A percentile compares a stretch with the other conserved stretches of the same genome.
Conservation (phyloP, 768 basidiomycete genomes). For the Mycena pura region DNA sequence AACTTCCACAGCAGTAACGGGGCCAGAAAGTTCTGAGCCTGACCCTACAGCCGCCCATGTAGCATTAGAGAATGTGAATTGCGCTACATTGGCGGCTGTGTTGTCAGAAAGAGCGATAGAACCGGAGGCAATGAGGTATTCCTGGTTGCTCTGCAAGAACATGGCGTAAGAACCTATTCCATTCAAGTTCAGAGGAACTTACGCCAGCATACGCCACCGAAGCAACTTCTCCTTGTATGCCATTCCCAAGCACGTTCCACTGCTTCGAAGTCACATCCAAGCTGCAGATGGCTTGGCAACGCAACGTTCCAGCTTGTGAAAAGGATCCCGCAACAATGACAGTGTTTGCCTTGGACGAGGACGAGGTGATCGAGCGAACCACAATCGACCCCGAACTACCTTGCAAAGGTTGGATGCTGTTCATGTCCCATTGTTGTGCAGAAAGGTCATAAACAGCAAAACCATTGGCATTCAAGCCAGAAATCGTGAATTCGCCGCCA, state of each 20-base stretch:
- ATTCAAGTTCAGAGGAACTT: slow-evolving; percentile 42
- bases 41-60: slow-evolving; percentile 78
- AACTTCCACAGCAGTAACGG: slow-evolving; percentile 87
- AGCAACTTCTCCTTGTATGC: slow-evolving; percentile 82
- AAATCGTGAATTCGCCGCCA: slow-evolving; percentile 82
- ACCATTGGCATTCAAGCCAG: slow-evolving; percentile 63
- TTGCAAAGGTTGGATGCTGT: slow-evolving; percentile 66
- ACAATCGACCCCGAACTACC: slow-evolving; percentile 58
- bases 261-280: slow-evolving; percentile 71
- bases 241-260: slow-evolving; percentile 83
- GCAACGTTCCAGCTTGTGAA: slow-evolving; percentile 72
- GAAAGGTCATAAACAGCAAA: slow-evolving; percentile 84
- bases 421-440: slow-evolving; percentile 64
- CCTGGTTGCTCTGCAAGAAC: slow-evolving; percentile 60
- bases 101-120: slow-evolving; percentile 72
- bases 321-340: slow-evolving; percentile 92
- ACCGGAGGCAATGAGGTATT: slow-evolving; percentile 80
- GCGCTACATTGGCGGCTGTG: slow-evolving; percentile 72
- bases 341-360: slow-evolving; percentile 62
- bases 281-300: slow-evolving; percentile 80
- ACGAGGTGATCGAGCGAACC: slow-evolving; percentile 74
- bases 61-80: slow-evolving; percentile 71
- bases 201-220: slow-evolving; percentile 85
- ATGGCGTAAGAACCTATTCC: slow-evolving; percentile 25
- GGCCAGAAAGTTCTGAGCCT: slow-evolving; percentile 75